Percentiles rank a stretch among this genome's conserved stretches.
Evolutionary conservation across 257 asterid genomes (phyloP).

Genomic region (Lantana camara): DNA sequence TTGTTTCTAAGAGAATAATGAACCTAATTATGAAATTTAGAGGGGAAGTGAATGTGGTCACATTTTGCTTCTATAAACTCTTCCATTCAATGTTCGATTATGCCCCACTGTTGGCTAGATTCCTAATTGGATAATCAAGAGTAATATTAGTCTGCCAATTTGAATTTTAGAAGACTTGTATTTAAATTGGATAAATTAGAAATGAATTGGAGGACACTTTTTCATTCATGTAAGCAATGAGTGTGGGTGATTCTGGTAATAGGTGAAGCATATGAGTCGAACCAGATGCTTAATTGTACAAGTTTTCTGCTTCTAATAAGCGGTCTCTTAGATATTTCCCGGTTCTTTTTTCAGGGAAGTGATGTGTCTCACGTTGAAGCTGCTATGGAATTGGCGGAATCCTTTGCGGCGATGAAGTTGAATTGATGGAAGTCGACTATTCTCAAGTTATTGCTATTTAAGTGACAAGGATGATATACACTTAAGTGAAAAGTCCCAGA

Average conservation of each 20-base stretch:
- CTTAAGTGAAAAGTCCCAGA: background rate
- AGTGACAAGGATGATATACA: background rate
- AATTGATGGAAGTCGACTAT: conserved; percentile 36
- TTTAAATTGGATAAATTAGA: no score
- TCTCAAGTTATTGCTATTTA: conserved; percentile 1
- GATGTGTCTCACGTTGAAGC: conserved; percentile 49
- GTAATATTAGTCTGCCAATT: no score
- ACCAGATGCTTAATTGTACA: background rate
- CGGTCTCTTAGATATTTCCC: background rate
- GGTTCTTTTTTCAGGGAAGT: conserved; percentile 56
- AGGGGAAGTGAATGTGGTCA: no score
- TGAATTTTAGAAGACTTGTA: no score
- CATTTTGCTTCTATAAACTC: no score
- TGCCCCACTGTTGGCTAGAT: no score
- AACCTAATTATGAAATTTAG: no score
- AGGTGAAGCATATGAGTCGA: background rate
- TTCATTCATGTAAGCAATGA: background rate
- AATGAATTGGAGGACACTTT: no score
- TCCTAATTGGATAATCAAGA: no score
- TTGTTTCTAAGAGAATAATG: no score
- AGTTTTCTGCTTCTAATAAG: background rate
- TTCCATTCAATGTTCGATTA: no score
- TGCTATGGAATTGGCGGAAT: conserved; percentile 75
- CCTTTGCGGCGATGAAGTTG: conserved; percentile 83
- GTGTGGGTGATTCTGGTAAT: background rate